Base-by-base conservation (phyloP, 2,329 filamentous ascomycete species). In the Diaporthe vaccinii region DNA sequence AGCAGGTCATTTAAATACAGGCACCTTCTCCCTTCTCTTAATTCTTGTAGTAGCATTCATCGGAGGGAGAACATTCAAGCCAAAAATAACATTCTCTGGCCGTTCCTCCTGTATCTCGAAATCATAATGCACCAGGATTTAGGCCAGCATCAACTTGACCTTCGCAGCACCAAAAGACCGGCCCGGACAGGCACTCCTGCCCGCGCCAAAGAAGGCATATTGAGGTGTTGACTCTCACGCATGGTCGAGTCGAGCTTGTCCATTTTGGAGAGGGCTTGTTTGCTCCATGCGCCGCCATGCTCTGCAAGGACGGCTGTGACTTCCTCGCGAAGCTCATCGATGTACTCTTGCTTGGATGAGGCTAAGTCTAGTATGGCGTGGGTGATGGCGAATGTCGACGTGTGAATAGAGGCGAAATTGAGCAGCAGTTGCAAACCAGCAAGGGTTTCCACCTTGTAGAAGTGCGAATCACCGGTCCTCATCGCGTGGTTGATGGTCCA, bases 101-200 rank as follows among this genome's bases (percentile, higher is more conserved):
- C 59, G 59, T 7, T n/a, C 41, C 22, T n/a, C 36, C 17, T 62
- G 59, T 25, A 62, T 62, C 25, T 62, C 59, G 25, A 62, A 62
- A 36, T 62, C 31, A 46, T 62, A 62, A 31, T n/a, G 36, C 59
- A 62, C 41, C 31, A 62, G 25, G 5, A 62, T 39, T 41, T 62
- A 46, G 7, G 59, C 59, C 22, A 62, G 59, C 41, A 62, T 62
- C 34, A 62, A n/a, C 59, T 62, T 62, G 36, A 62, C 34, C 17
- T 62, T 46, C 7, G 17, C 59, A 2, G 59, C 59, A 10, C 36
- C 59, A 31, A 62, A 62, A 9, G 41, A 62, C 25, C 59, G 12
- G 25, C 59, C 59, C 12, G 31, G 59, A 28, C 59, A 62, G 14
- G 41, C 59, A 20, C 41, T 62, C 59, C 41, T 62, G 59, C 59